Conservation (phyloP, 2,329 filamentous ascomycete species). For the Botrytis porri region DNA sequence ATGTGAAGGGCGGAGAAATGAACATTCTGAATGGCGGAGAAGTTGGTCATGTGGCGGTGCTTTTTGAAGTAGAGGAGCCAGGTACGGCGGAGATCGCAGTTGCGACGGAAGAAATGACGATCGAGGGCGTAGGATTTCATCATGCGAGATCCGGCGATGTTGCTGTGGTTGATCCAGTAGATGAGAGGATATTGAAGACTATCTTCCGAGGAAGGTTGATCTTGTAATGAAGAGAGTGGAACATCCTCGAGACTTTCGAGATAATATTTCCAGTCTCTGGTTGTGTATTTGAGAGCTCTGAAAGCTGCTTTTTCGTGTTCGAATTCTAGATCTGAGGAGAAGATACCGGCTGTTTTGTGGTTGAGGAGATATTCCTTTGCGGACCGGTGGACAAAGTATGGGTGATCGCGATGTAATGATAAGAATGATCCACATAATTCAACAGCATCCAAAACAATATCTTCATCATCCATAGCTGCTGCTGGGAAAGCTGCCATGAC, state of each 20-base stretch:
- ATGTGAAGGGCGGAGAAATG: conserved; percentile 20
- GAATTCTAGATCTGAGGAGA: conserved; percentile 18
- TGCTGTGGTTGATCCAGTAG: conserved; percentile 20
- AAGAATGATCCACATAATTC: conserved; percentile 19
- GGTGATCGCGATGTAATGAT: conserved; percentile 15
- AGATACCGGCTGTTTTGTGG: conserved; percentile 18
- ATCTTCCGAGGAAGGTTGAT: conserved; percentile 20
- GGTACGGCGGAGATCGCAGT: conserved; percentile 17
- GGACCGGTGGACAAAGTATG: conserved; percentile 19
- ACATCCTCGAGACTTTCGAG: conserved; percentile 19
- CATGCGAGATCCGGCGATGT: conserved; percentile 17
- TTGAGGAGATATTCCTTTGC: conserved; percentile 19
- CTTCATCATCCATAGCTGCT: conserved; percentile 16
- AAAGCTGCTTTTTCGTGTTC: conserved; percentile 19
- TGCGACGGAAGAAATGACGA: conserved; percentile 18
- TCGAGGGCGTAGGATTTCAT: conserved; percentile 18
- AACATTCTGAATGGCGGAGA: conserved; percentile 20
- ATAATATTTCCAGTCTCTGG: conserved; percentile 19
- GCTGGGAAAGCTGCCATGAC: conserved; percentile 16
- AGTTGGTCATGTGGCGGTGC: conserved; percentile 21
- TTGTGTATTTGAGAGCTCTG: conserved; percentile 18
- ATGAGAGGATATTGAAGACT: conserved; percentile 20
- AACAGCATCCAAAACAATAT: conserved; percentile 10
- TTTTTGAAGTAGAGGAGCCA: conserved; percentile 21
- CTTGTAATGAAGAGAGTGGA: conserved; percentile 17